Base-by-base conservation (phyloP, 23 red algal genomes). In the Gracilaria vermiculophylla region DNA sequence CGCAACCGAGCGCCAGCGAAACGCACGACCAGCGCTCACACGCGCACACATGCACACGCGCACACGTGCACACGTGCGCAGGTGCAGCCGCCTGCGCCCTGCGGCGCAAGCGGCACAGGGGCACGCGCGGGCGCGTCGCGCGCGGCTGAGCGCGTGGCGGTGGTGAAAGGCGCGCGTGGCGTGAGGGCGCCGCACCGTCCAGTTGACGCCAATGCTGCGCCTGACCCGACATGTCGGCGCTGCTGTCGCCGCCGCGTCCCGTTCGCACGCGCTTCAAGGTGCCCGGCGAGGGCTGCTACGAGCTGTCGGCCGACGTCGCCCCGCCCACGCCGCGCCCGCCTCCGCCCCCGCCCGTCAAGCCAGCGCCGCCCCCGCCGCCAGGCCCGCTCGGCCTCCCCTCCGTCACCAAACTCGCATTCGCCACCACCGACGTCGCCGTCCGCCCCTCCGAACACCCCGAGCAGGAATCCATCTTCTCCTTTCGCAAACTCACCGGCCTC, bases 201-300 rank as follows among this genome's bases (percentile, higher is more conserved):
- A 40, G 55, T 51, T 47, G 31, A 15, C 20, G 48, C 65, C 65
- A 49, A 53, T 51, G 37, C n/a, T 19, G 50, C 65, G 41, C 62
- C 39, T 42, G 35, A 53, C 16, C 43, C 55, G 60, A 50, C 53
- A 88, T 88, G 84, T 88, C 84, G 42, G 84, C 84, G 69, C 84
- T 91, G 54, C 84, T 94, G 40, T 83, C 81, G 28, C 85, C 92
- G 44, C 60, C 92, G 83, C 74, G 75, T 32, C 77, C 78, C 39
- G 83, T 90, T 69, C 92, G 92, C 77, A 71, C 77, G 21, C 85
- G 84, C 44, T 94, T 94, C 85, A 78, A 80, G 25, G 83, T 94
- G 2, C 92, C 92, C 52, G 92, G 92, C 54, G 92, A 94, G 73
- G 92, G 92, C 35, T 42, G 61, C 23, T 94, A 94, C 76, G 82